phyloP scores from a whole-genome alignment of 2,329 filamentous ascomycete genomes.

The Cryphonectria naterciae region DNA sequence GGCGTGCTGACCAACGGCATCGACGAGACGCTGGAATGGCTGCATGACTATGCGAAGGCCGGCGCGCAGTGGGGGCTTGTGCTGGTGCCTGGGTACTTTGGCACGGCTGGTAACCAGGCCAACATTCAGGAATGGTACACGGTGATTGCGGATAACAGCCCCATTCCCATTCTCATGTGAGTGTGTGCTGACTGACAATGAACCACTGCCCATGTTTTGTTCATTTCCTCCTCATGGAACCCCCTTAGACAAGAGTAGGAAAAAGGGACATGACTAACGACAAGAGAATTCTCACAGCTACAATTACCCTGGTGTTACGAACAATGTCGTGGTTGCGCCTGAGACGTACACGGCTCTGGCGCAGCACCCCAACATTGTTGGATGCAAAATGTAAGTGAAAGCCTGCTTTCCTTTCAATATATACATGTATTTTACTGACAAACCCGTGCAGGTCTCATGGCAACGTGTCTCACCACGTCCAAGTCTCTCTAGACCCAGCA shows the following conservation, averaged over 20 bases:
- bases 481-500: conserved; percentile 62
- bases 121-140: conserved; percentile 65
- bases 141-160: conserved; percentile 62
- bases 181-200: conserved; percentile 27
- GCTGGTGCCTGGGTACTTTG: conserved; percentile 69
- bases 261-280: background rate
- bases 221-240: background rate
- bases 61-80: conserved; percentile 66
- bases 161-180: conserved; percentile 64
- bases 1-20: conserved; percentile 66
- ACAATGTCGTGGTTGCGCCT: conserved; percentile 62
- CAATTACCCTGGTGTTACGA: conserved; percentile 67
- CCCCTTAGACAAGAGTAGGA: background rate
- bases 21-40: conserved; percentile 57
- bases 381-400: conserved; percentile 60
- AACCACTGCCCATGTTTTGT: background rate
- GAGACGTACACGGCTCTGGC: conserved; percentile 62
- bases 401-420: background rate
- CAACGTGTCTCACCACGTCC: conserved; percentile 65
- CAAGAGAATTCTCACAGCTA: conserved; percentile 41
- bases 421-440: background rate
- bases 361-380: conserved; percentile 67
- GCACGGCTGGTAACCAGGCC: conserved; percentile 58
- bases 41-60: conserved; percentile 53
- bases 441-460: conserved; percentile 54